These are phyloP conservation scores for Acacia concinna DNA, from an alignment of 331 rosid genomes.

Conservation along the genomic window DNA sequence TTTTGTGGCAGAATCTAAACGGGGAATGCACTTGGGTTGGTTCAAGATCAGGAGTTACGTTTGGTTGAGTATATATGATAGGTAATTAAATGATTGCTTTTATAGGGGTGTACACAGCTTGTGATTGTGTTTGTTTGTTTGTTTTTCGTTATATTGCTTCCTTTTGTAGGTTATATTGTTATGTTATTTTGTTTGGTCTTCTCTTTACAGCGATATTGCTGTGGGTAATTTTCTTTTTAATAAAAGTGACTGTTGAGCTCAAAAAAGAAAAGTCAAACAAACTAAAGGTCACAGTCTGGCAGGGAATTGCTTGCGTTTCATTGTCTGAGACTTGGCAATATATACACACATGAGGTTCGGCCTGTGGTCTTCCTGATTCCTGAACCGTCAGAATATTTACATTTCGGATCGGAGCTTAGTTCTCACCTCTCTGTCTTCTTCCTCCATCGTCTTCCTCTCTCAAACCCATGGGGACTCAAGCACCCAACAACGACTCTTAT, in stretches of 20 bases:
- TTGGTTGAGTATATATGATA: too few species aligned
- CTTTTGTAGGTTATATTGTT: too few species aligned
- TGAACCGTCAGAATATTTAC: neutral
- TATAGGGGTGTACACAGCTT: too few species aligned
- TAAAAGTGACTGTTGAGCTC: neutral
- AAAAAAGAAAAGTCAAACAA: neutral
- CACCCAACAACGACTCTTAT: constrained; percentile 15
- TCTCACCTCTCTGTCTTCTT: neutral
- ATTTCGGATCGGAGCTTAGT: neutral
- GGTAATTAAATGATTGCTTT: too few species aligned
- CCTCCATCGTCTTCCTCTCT: neutral
- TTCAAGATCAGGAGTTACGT: too few species aligned
- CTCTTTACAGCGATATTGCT: too few species aligned
- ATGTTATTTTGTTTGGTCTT: too few species aligned
- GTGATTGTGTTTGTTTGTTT: too few species aligned
- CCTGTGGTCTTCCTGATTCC: neutral
- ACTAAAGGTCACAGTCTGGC: neutral
- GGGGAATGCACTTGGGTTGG: too few species aligned
- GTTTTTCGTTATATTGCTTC: too few species aligned
- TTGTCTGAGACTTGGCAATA: neutral
- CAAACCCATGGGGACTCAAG: constrained; percentile 69
- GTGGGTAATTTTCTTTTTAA: neutral
- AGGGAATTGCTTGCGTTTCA: neutral
- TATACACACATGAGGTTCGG: neutral
- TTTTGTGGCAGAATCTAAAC: too few species aligned